Percentiles rank a stretch among this genome's conserved stretches.
phyloP scores from a whole-genome alignment of 129 eudicot genomes.

The Chrysanthemum lavandulifolium region DNA sequence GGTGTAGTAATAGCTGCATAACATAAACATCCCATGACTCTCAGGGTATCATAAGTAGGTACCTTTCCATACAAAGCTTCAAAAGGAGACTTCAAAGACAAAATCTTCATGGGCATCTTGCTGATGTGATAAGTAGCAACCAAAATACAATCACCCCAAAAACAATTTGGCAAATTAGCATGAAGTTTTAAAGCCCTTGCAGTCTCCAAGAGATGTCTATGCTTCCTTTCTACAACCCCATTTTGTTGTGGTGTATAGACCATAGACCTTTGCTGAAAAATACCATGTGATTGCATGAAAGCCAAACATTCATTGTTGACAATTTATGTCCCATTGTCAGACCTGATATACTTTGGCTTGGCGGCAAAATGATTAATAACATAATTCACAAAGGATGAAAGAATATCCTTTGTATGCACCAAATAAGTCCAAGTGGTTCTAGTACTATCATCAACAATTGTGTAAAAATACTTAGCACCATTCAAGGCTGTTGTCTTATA shows the following conservation, averaged over 20 bases:
- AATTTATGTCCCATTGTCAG: not conserved
- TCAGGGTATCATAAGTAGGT: too few species aligned
- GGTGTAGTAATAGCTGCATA: too few species aligned
- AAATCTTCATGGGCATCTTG: too few species aligned
- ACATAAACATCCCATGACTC: too few species aligned
- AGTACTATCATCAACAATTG: not conserved
- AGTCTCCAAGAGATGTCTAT: too few species aligned
- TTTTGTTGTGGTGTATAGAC: not conserved
- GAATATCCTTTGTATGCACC: not conserved
- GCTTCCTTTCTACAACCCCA: not conserved
- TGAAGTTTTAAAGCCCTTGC: too few species aligned
- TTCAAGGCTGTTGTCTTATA: not conserved
- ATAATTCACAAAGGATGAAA: too few species aligned
- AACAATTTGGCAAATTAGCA: too few species aligned
- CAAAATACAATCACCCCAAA: too few species aligned
- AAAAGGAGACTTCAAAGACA: too few species aligned
- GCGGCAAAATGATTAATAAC: not conserved
- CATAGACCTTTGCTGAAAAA: not conserved
- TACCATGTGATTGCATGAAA: not conserved
- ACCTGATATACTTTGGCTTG: not conserved
- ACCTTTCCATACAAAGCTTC: too few species aligned
- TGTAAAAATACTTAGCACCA: not conserved
- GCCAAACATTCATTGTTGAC: not conserved
- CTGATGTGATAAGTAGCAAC: too few species aligned
- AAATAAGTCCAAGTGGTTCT: not conserved